These are phyloP conservation scores for Extremus antarcticus DNA, from an alignment of 495 filamentous ascomycete species.

Conservation along the genomic window DNA sequence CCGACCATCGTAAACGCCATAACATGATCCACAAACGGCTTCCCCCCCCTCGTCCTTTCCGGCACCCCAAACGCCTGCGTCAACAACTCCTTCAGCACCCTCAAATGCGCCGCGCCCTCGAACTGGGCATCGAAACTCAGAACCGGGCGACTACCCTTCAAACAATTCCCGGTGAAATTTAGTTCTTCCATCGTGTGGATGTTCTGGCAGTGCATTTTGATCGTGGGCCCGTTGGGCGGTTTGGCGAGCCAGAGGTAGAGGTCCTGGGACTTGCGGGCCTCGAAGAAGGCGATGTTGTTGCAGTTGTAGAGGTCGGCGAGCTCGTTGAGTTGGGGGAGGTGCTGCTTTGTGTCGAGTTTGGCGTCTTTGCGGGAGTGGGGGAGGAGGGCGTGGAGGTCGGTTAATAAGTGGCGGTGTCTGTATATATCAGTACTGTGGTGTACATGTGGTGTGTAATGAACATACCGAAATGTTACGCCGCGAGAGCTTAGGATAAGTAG, in stretches of 20 bases:
- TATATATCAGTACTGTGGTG: background rate
- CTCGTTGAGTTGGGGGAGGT: conserved; percentile 87
- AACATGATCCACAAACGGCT: conserved; percentile 93
- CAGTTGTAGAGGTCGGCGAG: conserved; percentile 96
- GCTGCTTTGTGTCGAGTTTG: conserved; percentile 82
- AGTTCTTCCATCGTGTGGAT: conserved; percentile 93
- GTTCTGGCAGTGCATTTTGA: conserved; percentile 66
- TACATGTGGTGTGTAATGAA: background rate
- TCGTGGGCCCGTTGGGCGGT: conserved; percentile 86
- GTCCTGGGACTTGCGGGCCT: conserved; percentile 90
- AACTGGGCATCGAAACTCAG: conserved; percentile 86
- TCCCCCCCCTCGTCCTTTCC: conserved; percentile 71
- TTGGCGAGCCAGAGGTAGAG: conserved; percentile 89
- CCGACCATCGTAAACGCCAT: conserved; percentile 87
- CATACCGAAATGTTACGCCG: conserved; percentile 78
- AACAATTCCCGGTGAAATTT: conserved; percentile 91
- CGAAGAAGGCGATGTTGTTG: conserved; percentile 96
- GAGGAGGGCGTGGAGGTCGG: conserved; percentile 78
- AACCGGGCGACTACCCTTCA: conserved; percentile 91
- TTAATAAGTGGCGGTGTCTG: conserved; percentile 85
- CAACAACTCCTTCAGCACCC: conserved; percentile 75
- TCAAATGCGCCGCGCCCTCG: conserved; percentile 55
- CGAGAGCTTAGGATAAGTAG: conserved; percentile 82
- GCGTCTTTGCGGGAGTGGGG: conserved; percentile 89
- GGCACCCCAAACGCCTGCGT: conserved; percentile 90